A percentile compares a stretch with the other conserved stretches of the same genome.
phyloP scores from a whole-genome alignment of 352 stramenopile genomes.

The Thalassiosira sp. region DNA sequence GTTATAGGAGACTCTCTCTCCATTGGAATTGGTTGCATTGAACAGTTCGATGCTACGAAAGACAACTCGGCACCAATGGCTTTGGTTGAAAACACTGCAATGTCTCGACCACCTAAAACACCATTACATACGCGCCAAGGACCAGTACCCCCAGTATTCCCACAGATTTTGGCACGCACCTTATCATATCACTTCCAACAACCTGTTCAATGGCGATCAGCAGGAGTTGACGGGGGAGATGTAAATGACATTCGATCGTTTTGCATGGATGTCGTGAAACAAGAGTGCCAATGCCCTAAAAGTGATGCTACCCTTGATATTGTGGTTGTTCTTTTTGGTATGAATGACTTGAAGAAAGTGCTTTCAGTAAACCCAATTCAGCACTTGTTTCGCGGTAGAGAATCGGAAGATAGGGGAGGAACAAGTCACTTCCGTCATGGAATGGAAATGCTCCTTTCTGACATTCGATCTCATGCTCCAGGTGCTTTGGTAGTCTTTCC shows the following conservation, averaged over 20 bases:
- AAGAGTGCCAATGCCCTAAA: slow-evolving; percentile 43
- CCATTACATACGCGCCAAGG: slow-evolving; percentile 2
- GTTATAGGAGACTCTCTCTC: slow-evolving; percentile 64
- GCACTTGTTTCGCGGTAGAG: slow-evolving; percentile 5
- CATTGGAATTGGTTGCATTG: slow-evolving; percentile 49
- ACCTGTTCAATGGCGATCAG: slow-evolving; percentile 51
- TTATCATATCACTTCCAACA: slow-evolving; percentile 36
- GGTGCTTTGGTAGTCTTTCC: slow-evolving; percentile 49
- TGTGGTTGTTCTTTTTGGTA: slow-evolving; percentile 56
- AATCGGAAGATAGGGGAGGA: slow-evolving; percentile 13
- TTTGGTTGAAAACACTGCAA: slow-evolving; percentile 16
- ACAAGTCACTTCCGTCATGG: slow-evolving; percentile 40
- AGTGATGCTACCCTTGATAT: slow-evolving; percentile 36
- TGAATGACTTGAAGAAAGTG: slow-evolving; percentile 60
- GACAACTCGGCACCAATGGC: slow-evolving; percentile 19
- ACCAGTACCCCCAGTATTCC: slow-evolving; percentile 57
- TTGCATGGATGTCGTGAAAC: slow-evolving; percentile 48
- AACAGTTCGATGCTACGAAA: slow-evolving; percentile 45
- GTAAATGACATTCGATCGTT: slow-evolving; percentile 35
- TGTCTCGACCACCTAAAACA: neutral
- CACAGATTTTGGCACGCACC: slow-evolving; percentile 43
- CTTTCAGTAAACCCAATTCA: slow-evolving; percentile 30
- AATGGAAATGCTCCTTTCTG: slow-evolving; percentile 33
- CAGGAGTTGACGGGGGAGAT: slow-evolving; percentile 56
- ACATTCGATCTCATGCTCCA: slow-evolving; percentile 45